Evolutionary conservation across 768 basidiomycete genomes (phyloP), one percentile per base, ranked within the genome.

Genomic region (Brasilioporus rufonigricans): DNA sequence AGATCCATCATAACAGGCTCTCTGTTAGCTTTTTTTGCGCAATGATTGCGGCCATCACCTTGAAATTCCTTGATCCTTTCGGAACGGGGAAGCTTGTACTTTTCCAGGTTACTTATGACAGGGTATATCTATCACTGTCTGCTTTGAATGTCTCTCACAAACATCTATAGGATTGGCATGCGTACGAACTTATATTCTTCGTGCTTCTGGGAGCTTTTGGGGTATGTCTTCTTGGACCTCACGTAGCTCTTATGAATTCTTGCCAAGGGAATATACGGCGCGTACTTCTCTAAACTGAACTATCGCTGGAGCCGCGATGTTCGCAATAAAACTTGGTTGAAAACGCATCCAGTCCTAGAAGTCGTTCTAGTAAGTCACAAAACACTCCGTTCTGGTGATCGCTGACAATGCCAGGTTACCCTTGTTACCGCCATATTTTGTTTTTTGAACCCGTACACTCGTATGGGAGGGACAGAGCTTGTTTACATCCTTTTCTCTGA

Each of bases 381-480:
- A 46, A 21, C 21, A 50, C 35, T n/a, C 41, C 53, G 24, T 43
- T 36, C 26, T 48, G 23, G 11, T 41, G 26, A 8, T 45, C 24
- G 7, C 58, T 72, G 32, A 63, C 40, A 53, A 26, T 50, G 49
- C 24, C 52, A 93, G 90, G 85, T 93, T 52, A 93, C 93, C 0
- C 67, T 86, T 31, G 65, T 88, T 29, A 98, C 96, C 0, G 82
- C 90, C 0, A 61, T 82, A 5, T 71, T 96, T 41, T 89, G 88
- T 60, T 96, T 94, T 75, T 72, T 91, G 50, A 97, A 95, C 68
- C 88, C 90, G 0, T 98, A 87, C 66, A 89, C 92, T 6, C 84
- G 89, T 35, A 95, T 98, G 89, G 88, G 93, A 49, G 93, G 96
- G 4, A 95, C 96, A 2, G 94, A 99, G 65, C 86, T 98, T 23